Evolutionary conservation across 2,329 filamentous ascomycete genomes (phyloP), one percentile per base, ranked within the genome.

Genomic region (Alternaria viburni): DNA sequence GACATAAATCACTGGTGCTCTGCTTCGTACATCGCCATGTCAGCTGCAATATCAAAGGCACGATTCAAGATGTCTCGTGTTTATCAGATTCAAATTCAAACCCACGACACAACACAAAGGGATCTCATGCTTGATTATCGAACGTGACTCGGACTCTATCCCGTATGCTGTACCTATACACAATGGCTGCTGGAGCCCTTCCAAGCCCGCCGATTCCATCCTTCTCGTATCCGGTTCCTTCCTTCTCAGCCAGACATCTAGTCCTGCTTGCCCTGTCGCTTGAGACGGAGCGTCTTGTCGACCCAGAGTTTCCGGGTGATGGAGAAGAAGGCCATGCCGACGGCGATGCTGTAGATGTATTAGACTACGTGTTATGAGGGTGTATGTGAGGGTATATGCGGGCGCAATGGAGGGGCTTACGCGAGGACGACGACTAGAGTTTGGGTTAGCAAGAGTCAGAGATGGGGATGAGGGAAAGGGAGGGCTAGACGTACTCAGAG

Each of bases 281-380:
- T 86, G 74, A 98, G 89, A 80, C 96, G 93, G 76, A 99, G 91
- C 76, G 91, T 96, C 88, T 95, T 95, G 87, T 99, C 96, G 74
- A 90, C 89, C 68, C 88, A 81, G 79, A 99, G 88, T 86, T 98
- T 97, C 81, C 90, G 90, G 79, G 82, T 79, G 83, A 91, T 85
- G 63, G 94, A 96, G 88, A 97, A 98, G 80, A 85, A 81, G 75
- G 92, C 96, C 74, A 93, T 93, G 79, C 86, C 82, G 71, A 98
- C 80, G 77, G 94, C 88, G 76, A 89, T 83, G 73, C 87, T 88
- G 73, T 54, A 59, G 32, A 61, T 66, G 52, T 69, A 49, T 75
- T 65, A 77, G 74, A 69, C 67, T 63, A 71, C 68, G 54, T 56
- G 36, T 59, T 15, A 10, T 23, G 32, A 30, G 2, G 25, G 25